Conservation (phyloP, 2,329 filamentous ascomycete genomes). For the Fusarium sambucinum region DNA sequence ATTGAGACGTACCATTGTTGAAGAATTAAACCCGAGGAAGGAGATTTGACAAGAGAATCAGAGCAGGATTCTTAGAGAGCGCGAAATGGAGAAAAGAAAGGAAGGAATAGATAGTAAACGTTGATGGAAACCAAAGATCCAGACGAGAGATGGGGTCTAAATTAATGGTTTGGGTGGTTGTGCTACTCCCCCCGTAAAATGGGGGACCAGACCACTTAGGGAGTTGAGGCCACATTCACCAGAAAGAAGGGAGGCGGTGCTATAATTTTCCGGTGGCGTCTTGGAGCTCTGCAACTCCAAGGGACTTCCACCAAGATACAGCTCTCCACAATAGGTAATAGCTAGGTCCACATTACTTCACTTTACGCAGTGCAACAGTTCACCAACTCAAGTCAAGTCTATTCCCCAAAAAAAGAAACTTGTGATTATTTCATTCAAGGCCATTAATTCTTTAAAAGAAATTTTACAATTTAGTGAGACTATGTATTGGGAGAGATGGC, state of each 20-base stretch:
- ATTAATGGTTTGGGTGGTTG: slow-evolving; percentile 42
- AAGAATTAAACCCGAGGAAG: slow-evolving; percentile 34
- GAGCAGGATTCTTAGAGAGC: slow-evolving; percentile 51
- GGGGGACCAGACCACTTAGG: slow-evolving; percentile 29
- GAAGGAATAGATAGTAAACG: slow-evolving; percentile 36
- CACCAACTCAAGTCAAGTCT: slow-evolving; percentile 17
- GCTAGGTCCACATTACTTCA: slow-evolving; percentile 26
- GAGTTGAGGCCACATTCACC: slow-evolving; percentile 61
- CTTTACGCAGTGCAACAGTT: slow-evolving; percentile 8
- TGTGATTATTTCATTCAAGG: slow-evolving; percentile 18
- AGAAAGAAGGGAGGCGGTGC: slow-evolving; percentile 51
- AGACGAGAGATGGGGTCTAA: slow-evolving; percentile 41
- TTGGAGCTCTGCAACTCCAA: not conserved
- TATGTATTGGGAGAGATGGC: slow-evolving; percentile 51
- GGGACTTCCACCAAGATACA: not conserved
- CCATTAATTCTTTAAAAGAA: slow-evolving; percentile 18
- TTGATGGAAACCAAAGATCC: slow-evolving; percentile 45
- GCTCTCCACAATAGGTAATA: slow-evolving; percentile 16
- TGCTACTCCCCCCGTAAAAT: slow-evolving; percentile 41
- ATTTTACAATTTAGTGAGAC: slow-evolving; percentile 53
- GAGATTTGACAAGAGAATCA: slow-evolving; percentile 48
- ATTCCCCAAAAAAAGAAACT: not conserved
- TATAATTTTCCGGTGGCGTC: slow-evolving; percentile 52
- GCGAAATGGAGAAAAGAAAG: slow-evolving; percentile 39
- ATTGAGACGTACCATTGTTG: slow-evolving; percentile 51